phyloP scores from a whole-genome alignment of 83 land plant species.

The Diphasiastrum complanatum region DNA sequence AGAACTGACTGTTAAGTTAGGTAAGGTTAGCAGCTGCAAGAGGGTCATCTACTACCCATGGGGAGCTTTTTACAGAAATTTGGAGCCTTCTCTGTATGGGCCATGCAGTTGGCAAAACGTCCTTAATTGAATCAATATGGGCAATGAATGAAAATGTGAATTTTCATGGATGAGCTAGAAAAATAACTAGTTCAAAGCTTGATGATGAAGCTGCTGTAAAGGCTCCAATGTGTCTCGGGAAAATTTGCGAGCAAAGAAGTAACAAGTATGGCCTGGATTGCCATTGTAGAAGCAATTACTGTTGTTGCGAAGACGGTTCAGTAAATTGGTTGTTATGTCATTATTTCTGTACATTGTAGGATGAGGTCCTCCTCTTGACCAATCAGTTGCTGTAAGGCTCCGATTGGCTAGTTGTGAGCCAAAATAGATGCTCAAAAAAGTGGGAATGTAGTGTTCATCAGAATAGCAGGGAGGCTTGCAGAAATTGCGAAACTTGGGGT shows the following conservation, averaged over 20 bases:
- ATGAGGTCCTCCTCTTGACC: slow-evolving; percentile 11
- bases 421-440: neutral
- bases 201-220: neutral
- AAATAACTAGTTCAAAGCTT: no score
- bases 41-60: no score
- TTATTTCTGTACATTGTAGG: slow-evolving; percentile 5
- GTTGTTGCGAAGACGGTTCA: neutral
- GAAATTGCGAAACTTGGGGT: slow-evolving; percentile 14
- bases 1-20: no score
- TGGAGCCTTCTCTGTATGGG: no score
- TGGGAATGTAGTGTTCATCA: slow-evolving; percentile 11
- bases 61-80: no score
- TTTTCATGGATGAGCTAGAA: no score
- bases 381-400: slow-evolving; percentile 9
- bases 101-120: no score
- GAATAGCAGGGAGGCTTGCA: slow-evolving; percentile 12
- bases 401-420: neutral
- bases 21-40: no score
- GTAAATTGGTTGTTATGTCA: neutral
- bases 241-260: slow-evolving; percentile 12
- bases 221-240: slow-evolving; percentile 12
- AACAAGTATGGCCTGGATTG: neutral
- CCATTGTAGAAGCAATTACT: slow-evolving; percentile 10
- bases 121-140: no score
- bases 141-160: no score